Conservation (phyloP, 192 early-diverging fungal species). For the Chytriomyces confervae region DNA sequence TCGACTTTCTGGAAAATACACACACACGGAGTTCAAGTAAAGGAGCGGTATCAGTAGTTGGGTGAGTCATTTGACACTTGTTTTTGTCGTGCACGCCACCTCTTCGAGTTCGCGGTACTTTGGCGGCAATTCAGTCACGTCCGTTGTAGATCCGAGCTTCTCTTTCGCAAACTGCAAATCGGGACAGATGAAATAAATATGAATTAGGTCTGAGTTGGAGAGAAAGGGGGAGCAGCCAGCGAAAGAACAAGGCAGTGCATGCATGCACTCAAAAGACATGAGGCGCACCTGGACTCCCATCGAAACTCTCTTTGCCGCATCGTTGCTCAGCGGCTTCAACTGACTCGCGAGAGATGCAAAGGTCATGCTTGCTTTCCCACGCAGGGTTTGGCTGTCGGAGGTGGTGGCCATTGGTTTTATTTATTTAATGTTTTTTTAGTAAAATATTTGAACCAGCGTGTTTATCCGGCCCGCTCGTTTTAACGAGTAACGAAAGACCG, state of each 20-base stretch:
- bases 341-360: constrained; percentile 35
- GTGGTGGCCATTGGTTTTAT: too few relatives aligned
- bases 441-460: too few relatives aligned
- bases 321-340: constrained; percentile 51
- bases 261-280: background rate
- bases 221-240: background rate
- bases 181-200: background rate
- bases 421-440: too few relatives aligned
- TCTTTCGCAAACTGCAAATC: constrained; percentile 85
- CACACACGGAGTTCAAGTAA: too few relatives aligned
- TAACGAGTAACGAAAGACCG: too few relatives aligned
- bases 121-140: constrained; percentile 90
- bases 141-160: constrained; percentile 74
- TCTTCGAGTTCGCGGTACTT: constrained; percentile 93
- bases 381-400: background rate
- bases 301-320: constrained; percentile 48
- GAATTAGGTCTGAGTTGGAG: background rate
- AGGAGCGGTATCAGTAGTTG: too few relatives aligned
- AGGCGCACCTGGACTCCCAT: constrained; percentile 43
- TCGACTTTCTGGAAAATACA: constrained; percentile 71
- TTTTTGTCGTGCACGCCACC: constrained; percentile 56
- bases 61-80: background rate
- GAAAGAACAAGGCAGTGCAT: background rate
- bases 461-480: too few relatives aligned
- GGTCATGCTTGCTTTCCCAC: background rate